Evolutionary conservation across 2,329 filamentous ascomycete species (phyloP).

Genomic region (Alternaria atra): DNA sequence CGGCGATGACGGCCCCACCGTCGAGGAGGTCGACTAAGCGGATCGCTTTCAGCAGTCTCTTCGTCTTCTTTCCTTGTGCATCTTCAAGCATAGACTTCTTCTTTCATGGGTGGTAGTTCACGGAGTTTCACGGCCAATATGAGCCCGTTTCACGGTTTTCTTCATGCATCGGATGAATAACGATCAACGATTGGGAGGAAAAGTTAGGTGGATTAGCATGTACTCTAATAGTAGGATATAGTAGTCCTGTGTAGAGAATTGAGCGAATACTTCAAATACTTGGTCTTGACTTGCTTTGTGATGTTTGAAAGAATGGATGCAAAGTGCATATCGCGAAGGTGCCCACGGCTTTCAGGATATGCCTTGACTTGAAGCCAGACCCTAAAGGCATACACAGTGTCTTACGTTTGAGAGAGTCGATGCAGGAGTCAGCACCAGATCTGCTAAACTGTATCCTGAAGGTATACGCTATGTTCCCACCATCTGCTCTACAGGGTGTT

Average conservation of each 20-base stretch:
- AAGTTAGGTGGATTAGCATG: conserved; percentile 45
- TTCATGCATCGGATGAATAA: conserved; percentile 51
- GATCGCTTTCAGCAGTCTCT: conserved; percentile 31
- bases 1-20: conserved; percentile 67
- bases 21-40: conserved; percentile 72
- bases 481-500: not conserved
- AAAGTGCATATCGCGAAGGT: too few relatives aligned
- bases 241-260: conserved; percentile 38
- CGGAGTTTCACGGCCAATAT: conserved; percentile 45
- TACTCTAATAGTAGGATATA: conserved; percentile 42
- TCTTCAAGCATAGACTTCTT: conserved; percentile 48
- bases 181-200: conserved; percentile 49
- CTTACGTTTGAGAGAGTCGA: not conserved
- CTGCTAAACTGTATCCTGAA: too few relatives aligned
- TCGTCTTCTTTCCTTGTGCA: conserved; percentile 22
- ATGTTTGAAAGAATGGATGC: not conserved
- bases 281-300: conserved; percentile 8
- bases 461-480: too few relatives aligned
- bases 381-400: not conserved
- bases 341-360: not conserved
- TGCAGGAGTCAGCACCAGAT: not conserved
- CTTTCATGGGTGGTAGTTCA: conserved; percentile 45
- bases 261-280: conserved; percentile 31
- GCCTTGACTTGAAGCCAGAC: not conserved
- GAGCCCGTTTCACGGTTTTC: conserved; percentile 39